phyloP scores from a whole-genome alignment of 192 early-diverging fungal genomes.

The Coemansia nantahalensis region DNA sequence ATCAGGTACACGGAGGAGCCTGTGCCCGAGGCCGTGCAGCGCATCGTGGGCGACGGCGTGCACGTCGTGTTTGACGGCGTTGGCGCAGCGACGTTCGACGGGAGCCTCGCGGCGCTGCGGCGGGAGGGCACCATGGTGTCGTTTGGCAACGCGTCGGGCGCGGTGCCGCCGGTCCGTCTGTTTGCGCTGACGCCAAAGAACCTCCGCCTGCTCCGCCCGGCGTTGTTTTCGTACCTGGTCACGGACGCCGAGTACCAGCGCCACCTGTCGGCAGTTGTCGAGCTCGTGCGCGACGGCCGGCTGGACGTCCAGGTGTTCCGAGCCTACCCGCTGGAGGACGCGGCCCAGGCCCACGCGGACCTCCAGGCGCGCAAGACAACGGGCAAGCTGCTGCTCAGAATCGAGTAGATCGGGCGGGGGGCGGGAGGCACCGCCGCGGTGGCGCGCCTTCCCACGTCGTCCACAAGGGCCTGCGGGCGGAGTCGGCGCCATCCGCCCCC shows the following conservation, averaged over 20 bases:
- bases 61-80: constrained; percentile 87
- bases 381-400: constrained; percentile 64
- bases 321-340: constrained; percentile 72
- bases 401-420: too few relatives aligned
- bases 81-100: constrained; percentile 85
- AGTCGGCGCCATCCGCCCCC: too few relatives aligned
- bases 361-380: constrained; percentile 68
- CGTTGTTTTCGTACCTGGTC: constrained; percentile 67
- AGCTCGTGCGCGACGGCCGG: constrained; percentile 58
- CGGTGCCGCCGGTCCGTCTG: constrained; percentile 63
- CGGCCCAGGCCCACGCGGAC: constrained; percentile 73
- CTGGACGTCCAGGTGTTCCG: constrained; percentile 72
- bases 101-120: constrained; percentile 61
- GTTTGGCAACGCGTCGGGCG: constrained; percentile 89
- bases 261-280: constrained; percentile 59
- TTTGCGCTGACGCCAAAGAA: constrained; percentile 65
- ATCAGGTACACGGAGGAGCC: constrained; percentile 73
- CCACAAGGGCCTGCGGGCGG: too few relatives aligned
- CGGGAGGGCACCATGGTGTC: constrained; percentile 71
- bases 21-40: constrained; percentile 63
- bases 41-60: constrained; percentile 72
- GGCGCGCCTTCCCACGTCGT: too few relatives aligned
- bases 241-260: constrained; percentile 66
- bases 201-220: constrained; percentile 70
- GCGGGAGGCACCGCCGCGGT: too few relatives aligned